Percentiles rank a stretch among this genome's conserved stretches.
phyloP scores from a whole-genome alignment of 1,139 yeast genomes.

The Nakaseomyces delphensis region DNA sequence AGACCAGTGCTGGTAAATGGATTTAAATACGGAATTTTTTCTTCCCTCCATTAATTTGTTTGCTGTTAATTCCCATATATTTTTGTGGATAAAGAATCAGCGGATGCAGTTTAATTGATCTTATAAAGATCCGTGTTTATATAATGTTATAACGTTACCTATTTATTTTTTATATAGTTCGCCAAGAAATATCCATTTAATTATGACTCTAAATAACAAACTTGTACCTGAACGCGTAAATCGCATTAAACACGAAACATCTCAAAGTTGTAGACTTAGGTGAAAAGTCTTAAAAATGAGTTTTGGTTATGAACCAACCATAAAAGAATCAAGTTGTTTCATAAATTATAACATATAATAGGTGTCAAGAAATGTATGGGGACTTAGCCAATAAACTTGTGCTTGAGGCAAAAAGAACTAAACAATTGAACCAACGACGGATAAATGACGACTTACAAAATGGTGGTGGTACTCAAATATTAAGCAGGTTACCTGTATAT shows the following conservation, averaged over 20 bases:
- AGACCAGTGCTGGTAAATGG: not conserved
- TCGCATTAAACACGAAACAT: not conserved
- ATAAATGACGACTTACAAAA: conserved; percentile 19
- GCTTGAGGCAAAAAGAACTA: conserved; percentile 74
- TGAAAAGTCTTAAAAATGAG: not conserved
- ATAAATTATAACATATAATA: not conserved
- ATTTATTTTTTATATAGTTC: not conserved
- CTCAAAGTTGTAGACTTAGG: not conserved
- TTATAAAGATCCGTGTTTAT: too few species aligned
- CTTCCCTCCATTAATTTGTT: not conserved
- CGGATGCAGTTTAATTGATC: too few species aligned
- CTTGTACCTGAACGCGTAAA: not conserved
- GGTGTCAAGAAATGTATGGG: conserved; percentile 69
- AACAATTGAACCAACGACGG: conserved; percentile 37
- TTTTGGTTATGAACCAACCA: not conserved
- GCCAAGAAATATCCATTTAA: not conserved
- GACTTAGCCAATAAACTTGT: conserved; percentile 76
- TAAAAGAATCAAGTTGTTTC: not conserved
- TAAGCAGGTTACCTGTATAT: conserved; percentile 48
- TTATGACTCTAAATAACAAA: not conserved
- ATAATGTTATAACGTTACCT: too few species aligned
- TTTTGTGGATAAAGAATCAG: too few species aligned
- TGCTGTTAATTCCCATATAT: too few species aligned
- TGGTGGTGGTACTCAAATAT: conserved; percentile 2
- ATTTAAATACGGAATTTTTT: not conserved